Evolutionary conservation across 208 protist genomes (phyloP), one percentile per base, ranked within the genome.

Genomic region (Strigomonas culicis): DNA sequence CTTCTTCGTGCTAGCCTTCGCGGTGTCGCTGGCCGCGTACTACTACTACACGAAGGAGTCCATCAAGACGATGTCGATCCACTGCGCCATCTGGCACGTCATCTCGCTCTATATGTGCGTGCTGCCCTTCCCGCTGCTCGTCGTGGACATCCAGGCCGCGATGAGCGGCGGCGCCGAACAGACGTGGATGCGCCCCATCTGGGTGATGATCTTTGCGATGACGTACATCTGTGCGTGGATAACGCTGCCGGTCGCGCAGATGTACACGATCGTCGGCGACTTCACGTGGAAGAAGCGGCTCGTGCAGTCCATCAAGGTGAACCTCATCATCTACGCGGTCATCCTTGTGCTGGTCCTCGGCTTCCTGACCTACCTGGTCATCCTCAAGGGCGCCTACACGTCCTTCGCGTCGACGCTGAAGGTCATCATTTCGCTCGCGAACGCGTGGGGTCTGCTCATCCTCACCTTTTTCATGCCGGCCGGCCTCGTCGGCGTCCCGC

Each of bases 371-470:
- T 97, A 93, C 63, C 69, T 97, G 50, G 59, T 88, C 10, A 80
- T 95, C 66, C 52, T 92, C 34, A 92, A 92, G 44, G 85, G 87
- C 36, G 84, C 82, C 10, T 87, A 88, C 69, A 67, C 61, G 34
- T 86, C 82, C 8, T 31, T 80, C 31, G 43, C 68, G 8, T 75
- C 57, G 43, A 82, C 93, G 19, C 34, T 82, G 36, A 93, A 90
- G 60, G 67, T 97, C 27, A 83, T 67, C 57, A 87, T 94, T 57
- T 91, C 88, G 39, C 63, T 92, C n/a, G 85, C 86, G 30, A 97
- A 97, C 72, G 80, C 92, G 30, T 95, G 88, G 84, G 92, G 92
- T 72, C 79, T 97, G 53, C 68, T 97, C 21, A 80, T 95, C 30
- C 61, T 95, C 49, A 84, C 84, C 0, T 52, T 97, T 17, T 95